Evolutionary conservation across 2,329 filamentous ascomycete species (phyloP).

Genomic region (Penicillium sp.): DNA sequence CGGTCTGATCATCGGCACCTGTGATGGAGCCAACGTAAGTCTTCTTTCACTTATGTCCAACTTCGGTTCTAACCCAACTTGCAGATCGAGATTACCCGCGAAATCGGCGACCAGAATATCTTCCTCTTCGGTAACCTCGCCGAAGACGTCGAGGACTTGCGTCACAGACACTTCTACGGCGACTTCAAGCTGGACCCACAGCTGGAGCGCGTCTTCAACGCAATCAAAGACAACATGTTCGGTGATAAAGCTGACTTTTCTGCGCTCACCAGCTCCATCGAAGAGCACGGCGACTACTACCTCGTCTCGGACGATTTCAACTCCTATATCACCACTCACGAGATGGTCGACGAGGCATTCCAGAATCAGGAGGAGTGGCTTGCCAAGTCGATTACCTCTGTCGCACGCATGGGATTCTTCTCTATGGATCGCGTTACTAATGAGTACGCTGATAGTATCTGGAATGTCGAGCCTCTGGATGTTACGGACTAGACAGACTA

Average conservation of each 20-base stretch:
- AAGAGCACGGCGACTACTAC: slow-evolving; percentile 95
- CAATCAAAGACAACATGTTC: slow-evolving; percentile 77
- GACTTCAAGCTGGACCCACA: slow-evolving; percentile 72
- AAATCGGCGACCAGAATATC: slow-evolving; percentile 95
- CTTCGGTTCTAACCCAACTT: slow-evolving; percentile 4
- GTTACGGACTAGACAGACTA: slow-evolving; percentile 34
- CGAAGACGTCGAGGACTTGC: slow-evolving; percentile 94
- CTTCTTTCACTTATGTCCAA: slow-evolving; percentile 16
- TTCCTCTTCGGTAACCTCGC: slow-evolving; percentile 96
- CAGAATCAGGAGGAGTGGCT: slow-evolving; percentile 90
- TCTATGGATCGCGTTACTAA: slow-evolving; percentile 92
- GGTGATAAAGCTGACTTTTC: slow-evolving; percentile 75
- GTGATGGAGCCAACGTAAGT: slow-evolving; percentile 91
- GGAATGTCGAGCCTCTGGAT: slow-evolving; percentile 84
- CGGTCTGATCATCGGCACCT: slow-evolving; percentile 94
- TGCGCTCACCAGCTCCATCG: slow-evolving; percentile 79
- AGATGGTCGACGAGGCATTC: slow-evolving; percentile 87
- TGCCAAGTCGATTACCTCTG: slow-evolving; percentile 81
- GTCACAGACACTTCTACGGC: slow-evolving; percentile 83
- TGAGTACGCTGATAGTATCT: slow-evolving; percentile 95
- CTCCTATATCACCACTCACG: slow-evolving; percentile 88
- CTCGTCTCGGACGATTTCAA: slow-evolving; percentile 96
- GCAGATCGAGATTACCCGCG: slow-evolving; percentile 93
- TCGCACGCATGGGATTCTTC: slow-evolving; percentile 96
- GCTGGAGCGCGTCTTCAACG: slow-evolving; percentile 76